Evolutionary conservation across 345 rosid species (phyloP), one percentile per base, ranked within the genome.

Genomic region (Raphanus sativus): DNA sequence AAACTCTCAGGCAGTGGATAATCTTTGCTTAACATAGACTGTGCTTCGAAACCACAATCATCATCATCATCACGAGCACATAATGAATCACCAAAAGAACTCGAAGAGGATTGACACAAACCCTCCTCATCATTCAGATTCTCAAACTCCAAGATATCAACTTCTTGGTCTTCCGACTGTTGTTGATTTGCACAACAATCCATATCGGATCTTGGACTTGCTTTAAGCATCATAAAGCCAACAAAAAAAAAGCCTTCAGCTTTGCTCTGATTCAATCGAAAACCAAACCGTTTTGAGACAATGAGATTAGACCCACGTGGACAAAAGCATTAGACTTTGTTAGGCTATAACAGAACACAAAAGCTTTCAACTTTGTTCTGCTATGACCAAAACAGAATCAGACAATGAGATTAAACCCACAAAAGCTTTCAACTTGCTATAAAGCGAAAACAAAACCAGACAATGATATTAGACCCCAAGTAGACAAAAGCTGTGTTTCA

Each of bases 41-140:
- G 90, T 48, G 91, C 81, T 33, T 73, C 82, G 67, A 65, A 30
- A 17, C 21, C 70, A 62, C 13, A 29, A 6, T 9, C 54, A 33
- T 8, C 67, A 9, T 55, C 68, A n/a, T n/a, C n/a, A 59, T 56
- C 54, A 70, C 77, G 64, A 73, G 50, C 82, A 56, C 87, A 85
- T 21, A 67, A 34, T 3, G 92, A 83, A 61, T 85, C 86, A 67
- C 92, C 88, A 68, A 92, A 94, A 67, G 98, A 94, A 75, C 97
- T 90, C 4, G 90, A 88, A 82, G 91, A 91, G 17, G 90, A 83
- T 55, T 63, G 66, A 80, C 77, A 86, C 73, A 81, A 83, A 54
- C 42, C 81, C 71, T 82, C 81, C 65, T 5, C 61, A 40, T 83
- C 78, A 4, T 6, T 16, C 38, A 32, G 50, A 54, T 75, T 75